phyloP scores from a whole-genome alignment of 1,139 yeast genomes.

The Blastobotrys raffinosifermentans region DNA sequence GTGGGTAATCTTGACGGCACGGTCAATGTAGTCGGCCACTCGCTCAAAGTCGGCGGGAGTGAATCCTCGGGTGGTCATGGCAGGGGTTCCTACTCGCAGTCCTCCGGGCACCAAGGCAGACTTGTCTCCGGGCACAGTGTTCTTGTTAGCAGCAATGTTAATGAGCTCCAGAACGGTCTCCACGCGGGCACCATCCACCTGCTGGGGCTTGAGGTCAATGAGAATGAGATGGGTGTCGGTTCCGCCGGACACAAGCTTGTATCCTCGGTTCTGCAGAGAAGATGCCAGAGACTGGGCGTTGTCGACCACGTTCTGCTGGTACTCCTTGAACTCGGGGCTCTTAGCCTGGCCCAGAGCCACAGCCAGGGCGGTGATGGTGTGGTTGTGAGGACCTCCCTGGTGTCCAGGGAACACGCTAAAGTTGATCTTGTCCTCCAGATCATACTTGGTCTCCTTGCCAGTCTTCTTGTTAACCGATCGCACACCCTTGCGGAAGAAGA shows the following conservation, averaged over 20 bases:
- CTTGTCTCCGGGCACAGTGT: slow-evolving; percentile 97
- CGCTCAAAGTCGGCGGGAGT: slow-evolving; percentile 78
- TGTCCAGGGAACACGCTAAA: slow-evolving; percentile 99
- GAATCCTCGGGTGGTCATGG: slow-evolving; percentile 97
- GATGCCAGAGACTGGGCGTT: slow-evolving; percentile 82
- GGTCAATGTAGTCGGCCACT: slow-evolving; percentile 79
- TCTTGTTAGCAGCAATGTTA: slow-evolving; percentile 94
- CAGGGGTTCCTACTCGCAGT: slow-evolving; percentile 97
- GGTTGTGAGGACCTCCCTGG: slow-evolving; percentile 99
- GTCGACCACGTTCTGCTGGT: slow-evolving; percentile 82
- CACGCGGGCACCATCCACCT: slow-evolving; percentile 95
- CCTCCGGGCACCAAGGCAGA: slow-evolving; percentile 98
- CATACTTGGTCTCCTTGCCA: slow-evolving; percentile 86
- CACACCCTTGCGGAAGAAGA: slow-evolving; percentile 95
- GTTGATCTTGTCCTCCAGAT: slow-evolving; percentile 91
- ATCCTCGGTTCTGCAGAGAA: slow-evolving; percentile 65
- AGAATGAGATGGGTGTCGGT: slow-evolving; percentile 96
- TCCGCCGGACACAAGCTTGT: slow-evolving; percentile 84
- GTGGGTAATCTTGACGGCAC: slow-evolving; percentile 74
- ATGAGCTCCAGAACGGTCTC: slow-evolving; percentile 92
- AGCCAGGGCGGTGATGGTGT: slow-evolving; percentile 94
- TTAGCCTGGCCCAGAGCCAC: slow-evolving; percentile 94
- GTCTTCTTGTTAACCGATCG: slow-evolving; percentile 78
- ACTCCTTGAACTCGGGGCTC: slow-evolving; percentile 84
- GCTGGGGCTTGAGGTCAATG: slow-evolving; percentile 81